Evolutionary conservation across 2,329 filamentous ascomycete species (phyloP), one percentile per base, ranked within the genome.

Genomic region (Colletotrichum euphorbiae): DNA sequence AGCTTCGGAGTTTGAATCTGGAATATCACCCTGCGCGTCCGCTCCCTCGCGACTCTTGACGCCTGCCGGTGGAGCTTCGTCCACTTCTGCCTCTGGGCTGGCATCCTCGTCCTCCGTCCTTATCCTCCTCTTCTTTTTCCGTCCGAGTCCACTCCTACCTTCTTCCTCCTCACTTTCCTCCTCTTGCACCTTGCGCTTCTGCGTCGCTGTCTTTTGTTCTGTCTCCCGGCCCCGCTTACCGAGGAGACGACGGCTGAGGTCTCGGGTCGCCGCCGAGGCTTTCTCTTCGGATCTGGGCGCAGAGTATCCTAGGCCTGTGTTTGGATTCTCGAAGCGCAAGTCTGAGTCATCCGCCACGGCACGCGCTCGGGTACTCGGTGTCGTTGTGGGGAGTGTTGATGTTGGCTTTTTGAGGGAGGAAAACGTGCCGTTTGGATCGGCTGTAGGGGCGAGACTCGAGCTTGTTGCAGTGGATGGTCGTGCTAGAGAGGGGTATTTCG

Each of bases 301-400:
- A 28, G 76, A 73, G 72, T 80, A 83, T 8, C 82, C 83, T 9
- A 84, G 71, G 40, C 82, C 83, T 24, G 79, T 76, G 72, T 82
- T 82, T 42, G 75, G 75, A 42, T 69, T 59, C 28, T 70, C 70
- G 52, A 69, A 61, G 42, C 68, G 70, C 40, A 70, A 19, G 33
- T 70, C 69, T 5, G 66, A 54, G 59, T 70, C 67, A 42, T 71
- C 68, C n/a, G 62, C 59, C 19, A 31, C 15, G 33, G 36, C 11
- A 38, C 54, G 46, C 38, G 55, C 31, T 24, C 31, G 51, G 45
- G 13, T 42, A 36, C 48, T 62, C 46, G 33, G n/a, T 28, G 54
- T 31, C 57, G 33, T 40, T 40, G 62, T 38, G 17, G 42, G 21
- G 17, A 21, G 46, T 17, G 54, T 12, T 15, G 55, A 17, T n/a